Percentiles rank a stretch among this genome's conserved stretches.
Evolutionary conservation across 176 grass and related monocot species (phyloP).

Genomic region (Oropetium thomaeum): DNA sequence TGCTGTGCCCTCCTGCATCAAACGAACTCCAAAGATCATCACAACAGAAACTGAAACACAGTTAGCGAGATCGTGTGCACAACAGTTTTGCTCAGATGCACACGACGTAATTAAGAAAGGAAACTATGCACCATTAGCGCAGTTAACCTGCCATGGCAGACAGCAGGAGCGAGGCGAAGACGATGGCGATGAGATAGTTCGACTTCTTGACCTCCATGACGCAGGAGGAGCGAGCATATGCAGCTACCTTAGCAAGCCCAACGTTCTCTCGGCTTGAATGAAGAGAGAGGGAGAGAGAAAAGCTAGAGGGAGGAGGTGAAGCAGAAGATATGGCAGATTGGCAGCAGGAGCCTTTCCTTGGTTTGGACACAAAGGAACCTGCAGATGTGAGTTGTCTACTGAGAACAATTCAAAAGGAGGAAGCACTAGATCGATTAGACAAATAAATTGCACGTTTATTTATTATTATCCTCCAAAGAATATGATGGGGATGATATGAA

Average conservation of each 20-base stretch:
- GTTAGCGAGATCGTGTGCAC: background rate
- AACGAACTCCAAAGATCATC: constrained; percentile 10
- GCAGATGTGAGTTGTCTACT: constrained; percentile 43
- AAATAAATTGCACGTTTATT: background rate
- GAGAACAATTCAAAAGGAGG: constrained; percentile 29
- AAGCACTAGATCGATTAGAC: background rate
- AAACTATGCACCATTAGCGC: too few species aligned
- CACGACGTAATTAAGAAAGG: too few species aligned
- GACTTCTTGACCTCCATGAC: constrained; percentile 42
- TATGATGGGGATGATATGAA: constrained; percentile 48
- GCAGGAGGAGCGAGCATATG: constrained; percentile 23
- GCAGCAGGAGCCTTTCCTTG: constrained; percentile 45
- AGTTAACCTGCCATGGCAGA: constrained; percentile 46
- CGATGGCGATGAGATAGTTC: constrained; percentile 17
- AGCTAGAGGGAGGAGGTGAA: background rate
- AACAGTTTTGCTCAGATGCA: background rate
- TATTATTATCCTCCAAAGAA: constrained; percentile 4
- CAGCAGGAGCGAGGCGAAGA: constrained; percentile 40
- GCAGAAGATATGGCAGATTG: constrained; percentile 19
- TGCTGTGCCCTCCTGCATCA: constrained; percentile 30
- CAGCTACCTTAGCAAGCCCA: background rate
- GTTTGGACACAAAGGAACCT: constrained; percentile 67
- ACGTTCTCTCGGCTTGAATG: constrained; percentile 37
- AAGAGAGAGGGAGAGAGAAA: constrained; percentile 2
- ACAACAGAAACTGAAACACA: constrained; percentile 20